phyloP scores from a whole-genome alignment of 257 asterid genomes.

The Echites panduratus region DNA sequence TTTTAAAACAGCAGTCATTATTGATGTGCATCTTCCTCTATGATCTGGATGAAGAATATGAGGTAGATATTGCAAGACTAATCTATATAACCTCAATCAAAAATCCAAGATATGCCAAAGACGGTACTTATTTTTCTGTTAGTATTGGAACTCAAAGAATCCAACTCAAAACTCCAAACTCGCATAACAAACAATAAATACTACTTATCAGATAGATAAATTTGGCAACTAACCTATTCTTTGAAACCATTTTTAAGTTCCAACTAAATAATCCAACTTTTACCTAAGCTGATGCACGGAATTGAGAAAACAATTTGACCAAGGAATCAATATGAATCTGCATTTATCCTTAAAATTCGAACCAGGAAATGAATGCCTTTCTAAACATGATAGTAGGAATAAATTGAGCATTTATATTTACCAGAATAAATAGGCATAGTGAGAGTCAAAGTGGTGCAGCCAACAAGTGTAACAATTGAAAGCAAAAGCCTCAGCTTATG shows the following conservation, averaged over 20 bases:
- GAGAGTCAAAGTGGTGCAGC: slow-evolving; percentile 68
- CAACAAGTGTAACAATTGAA: slow-evolving; percentile 53
- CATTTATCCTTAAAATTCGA: neutral
- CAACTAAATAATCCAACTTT: neutral
- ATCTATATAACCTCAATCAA: neutral
- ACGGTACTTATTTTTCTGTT: neutral
- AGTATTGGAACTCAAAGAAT: neutral
- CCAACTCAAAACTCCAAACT: neutral
- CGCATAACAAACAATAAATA: neutral
- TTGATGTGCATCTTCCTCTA: neutral
- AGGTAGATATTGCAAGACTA: neutral
- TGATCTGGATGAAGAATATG: neutral
- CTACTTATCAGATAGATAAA: neutral
- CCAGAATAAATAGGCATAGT: slow-evolving; percentile 82
- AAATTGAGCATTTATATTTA: slow-evolving; percentile 2
- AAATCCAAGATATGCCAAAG: neutral
- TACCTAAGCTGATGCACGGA: neutral
- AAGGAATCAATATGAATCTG: neutral
- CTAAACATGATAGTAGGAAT: neutral
- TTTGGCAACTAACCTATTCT: neutral
- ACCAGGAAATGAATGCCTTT: neutral
- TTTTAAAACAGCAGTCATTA: neutral
- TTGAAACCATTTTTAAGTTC: neutral
- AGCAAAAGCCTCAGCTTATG: slow-evolving; percentile 65
- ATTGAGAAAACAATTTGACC: neutral